These are phyloP conservation scores for Exutisphaerella laricina DNA, from an alignment of 2,329 filamentous ascomycete species.

Conservation along the genomic window DNA sequence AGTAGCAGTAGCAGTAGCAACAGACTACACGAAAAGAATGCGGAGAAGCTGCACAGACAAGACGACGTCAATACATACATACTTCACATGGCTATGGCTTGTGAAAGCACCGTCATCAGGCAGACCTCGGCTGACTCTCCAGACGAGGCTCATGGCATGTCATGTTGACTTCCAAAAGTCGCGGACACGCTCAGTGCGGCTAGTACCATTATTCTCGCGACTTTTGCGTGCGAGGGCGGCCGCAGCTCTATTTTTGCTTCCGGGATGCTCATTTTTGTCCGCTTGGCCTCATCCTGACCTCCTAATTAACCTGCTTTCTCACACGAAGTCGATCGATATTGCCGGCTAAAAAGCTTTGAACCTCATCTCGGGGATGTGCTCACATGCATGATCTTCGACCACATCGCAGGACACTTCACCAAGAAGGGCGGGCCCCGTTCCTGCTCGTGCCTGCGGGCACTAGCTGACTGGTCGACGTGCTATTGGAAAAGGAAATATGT, in stretches of 20 bases:
- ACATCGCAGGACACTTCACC: neutral
- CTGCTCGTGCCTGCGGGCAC: neutral
- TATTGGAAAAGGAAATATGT: constrained; percentile 15
- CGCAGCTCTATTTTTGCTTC: neutral
- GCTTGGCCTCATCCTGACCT: neutral
- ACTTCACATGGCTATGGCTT: no score
- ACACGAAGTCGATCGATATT: neutral
- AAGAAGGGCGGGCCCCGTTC: neutral
- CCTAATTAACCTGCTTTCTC: constrained; percentile 2
- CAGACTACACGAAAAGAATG: neutral
- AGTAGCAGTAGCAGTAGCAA: no score
- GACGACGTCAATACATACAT: constrained; percentile 3
- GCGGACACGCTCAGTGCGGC: no score
- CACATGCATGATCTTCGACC: neutral
- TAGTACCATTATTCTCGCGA: neutral
- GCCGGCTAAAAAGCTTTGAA: neutral
- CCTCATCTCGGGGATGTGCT: neutral
- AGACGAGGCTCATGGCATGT: no score
- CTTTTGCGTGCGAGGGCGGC: neutral
- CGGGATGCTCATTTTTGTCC: neutral
- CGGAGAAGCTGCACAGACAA: neutral
- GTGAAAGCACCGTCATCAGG: no score
- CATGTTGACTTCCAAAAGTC: no score
- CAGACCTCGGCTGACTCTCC: no score
- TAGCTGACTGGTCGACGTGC: neutral